Percentiles rank a stretch among this genome's conserved stretches.
Evolutionary conservation across 2,329 filamentous ascomycete genomes (phyloP).

Genomic region (Sarocladium kiliense): DNA sequence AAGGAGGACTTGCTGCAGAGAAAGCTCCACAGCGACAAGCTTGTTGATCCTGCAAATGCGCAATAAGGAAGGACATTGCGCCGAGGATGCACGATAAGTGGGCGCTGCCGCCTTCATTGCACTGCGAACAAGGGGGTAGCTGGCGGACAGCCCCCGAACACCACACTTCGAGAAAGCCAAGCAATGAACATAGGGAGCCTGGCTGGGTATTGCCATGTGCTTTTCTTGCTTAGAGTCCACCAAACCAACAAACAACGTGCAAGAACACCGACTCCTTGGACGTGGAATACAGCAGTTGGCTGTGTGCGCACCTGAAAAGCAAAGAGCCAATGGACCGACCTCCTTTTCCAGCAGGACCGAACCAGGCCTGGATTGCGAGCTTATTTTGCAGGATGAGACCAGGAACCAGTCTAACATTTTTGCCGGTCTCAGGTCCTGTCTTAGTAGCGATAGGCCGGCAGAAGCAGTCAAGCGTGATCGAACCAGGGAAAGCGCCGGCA

Average conservation of each 20-base stretch:
- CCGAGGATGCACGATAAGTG: not conserved
- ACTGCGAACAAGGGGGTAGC: not conserved
- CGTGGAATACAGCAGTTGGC: not conserved
- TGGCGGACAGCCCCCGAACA: not conserved
- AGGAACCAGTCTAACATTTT: constrained; percentile 1
- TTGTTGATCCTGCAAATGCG: not conserved
- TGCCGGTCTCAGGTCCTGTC: constrained; percentile 6
- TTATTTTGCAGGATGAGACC: not conserved
- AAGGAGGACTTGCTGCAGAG: not conserved
- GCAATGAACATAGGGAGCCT: not conserved
- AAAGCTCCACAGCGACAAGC: not conserved
- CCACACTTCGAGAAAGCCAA: not conserved
- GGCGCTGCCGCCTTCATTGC: not conserved
- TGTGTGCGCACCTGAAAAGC: not conserved
- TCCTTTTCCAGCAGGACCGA: not conserved
- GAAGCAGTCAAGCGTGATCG: not conserved
- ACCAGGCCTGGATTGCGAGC: not conserved
- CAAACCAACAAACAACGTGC: not conserved
- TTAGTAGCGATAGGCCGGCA: not conserved
- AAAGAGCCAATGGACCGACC: not conserved
- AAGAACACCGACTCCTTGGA: not conserved
- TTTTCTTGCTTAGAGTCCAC: not conserved
- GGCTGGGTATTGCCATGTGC: not conserved
- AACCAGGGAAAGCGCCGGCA: constrained; percentile 7
- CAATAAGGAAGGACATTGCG: not conserved